phyloP scores from a whole-genome alignment of 129 eudicot species.

The Flaveria trinervia region DNA sequence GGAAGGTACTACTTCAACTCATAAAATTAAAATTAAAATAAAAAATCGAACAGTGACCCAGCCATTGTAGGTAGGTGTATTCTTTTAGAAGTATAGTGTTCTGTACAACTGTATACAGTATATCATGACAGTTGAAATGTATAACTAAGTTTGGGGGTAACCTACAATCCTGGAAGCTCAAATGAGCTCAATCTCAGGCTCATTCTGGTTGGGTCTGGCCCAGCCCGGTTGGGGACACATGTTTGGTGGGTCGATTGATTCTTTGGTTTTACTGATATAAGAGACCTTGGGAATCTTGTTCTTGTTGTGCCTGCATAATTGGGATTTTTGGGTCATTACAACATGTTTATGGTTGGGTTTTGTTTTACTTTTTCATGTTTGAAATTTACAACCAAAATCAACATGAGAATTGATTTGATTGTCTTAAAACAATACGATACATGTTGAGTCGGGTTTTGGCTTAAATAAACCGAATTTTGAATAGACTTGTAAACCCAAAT shows the following conservation, averaged over 20 bases:
- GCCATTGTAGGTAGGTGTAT: constrained; percentile 36
- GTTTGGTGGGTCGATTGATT: neutral
- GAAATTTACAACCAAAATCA: neutral
- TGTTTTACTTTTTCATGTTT: neutral
- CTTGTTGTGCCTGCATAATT: neutral
- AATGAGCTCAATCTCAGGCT: neutral
- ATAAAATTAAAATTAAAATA: constrained; percentile 68
- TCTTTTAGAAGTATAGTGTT: constrained; percentile 24
- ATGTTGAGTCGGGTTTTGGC: neutral
- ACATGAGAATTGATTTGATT: neutral
- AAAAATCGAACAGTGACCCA: constrained; percentile 58
- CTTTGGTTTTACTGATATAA: neutral
- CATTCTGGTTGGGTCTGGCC: neutral
- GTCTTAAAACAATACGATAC: neutral
- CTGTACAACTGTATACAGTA: constrained; percentile 31
- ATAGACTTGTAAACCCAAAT: too few species aligned
- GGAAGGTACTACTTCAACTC: constrained; percentile 49
- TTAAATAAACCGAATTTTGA: too few species aligned
- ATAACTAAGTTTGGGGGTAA: neutral
- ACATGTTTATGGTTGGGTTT: neutral
- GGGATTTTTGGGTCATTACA: neutral
- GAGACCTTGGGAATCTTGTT: constrained; percentile 3
- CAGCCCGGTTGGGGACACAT: neutral
- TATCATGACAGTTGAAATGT: neutral
- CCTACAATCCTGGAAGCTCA: neutral